phyloP scores from a whole-genome alignment of 23 red algal species.

The Gracilaria gracilis region DNA sequence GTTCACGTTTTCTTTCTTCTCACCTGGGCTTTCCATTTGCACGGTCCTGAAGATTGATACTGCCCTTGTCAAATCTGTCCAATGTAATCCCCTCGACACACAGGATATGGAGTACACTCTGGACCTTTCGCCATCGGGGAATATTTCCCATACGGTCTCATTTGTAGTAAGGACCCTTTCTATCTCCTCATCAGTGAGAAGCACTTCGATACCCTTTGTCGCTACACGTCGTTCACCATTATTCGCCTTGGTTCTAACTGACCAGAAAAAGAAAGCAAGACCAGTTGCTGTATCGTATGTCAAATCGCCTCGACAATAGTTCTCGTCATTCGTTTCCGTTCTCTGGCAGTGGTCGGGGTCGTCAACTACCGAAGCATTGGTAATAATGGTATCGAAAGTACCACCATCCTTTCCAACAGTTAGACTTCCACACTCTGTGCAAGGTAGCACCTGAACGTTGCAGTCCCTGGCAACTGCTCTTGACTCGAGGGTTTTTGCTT shows the following conservation, averaged over 20 bases:
- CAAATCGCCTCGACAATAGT: slow-evolving; percentile 19
- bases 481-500: neutral
- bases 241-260: neutral
- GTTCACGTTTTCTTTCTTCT: slow-evolving; percentile 11
- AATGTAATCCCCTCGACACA: neutral
- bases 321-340: neutral
- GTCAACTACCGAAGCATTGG: neutral
- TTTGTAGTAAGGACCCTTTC: slow-evolving; percentile 1
- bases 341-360: neutral
- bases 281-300: slow-evolving; percentile 44
- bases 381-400: slow-evolving; percentile 34
- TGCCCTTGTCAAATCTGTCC: slow-evolving; percentile 35
- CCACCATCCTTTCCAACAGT: slow-evolving; percentile 5
- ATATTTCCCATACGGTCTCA: neutral
- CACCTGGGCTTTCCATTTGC: slow-evolving; percentile 47
- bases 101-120: slow-evolving; percentile 25
- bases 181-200: slow-evolving; percentile 17
- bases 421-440: neutral
- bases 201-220: slow-evolving; percentile 20
- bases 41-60: slow-evolving; percentile 22
- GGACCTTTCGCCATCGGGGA: neutral
- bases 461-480: slow-evolving; percentile 1
- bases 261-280: slow-evolving; percentile 43
- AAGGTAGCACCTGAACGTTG: neutral
- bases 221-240: neutral